Evolutionary conservation across 441 rosid species (phyloP), one percentile per base, ranked within the genome.

Genomic region (Heliophila coronopifolia): DNA sequence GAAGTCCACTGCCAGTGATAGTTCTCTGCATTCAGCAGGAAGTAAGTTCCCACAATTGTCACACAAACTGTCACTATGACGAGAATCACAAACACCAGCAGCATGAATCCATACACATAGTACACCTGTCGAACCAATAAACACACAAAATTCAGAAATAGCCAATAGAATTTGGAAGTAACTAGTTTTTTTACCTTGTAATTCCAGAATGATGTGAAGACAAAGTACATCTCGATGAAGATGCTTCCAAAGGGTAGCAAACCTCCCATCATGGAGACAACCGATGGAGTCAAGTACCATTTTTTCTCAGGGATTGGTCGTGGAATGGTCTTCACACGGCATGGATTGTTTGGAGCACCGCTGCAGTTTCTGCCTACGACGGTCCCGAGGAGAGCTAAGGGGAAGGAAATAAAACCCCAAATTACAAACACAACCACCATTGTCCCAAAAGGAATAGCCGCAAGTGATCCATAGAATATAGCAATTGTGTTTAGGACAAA

Each of bases 1-100:
- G 97, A 89, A 0, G 97, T 89, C 97, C 97, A 89, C 49, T 89
- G 95, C 97, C 97, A 89, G 73, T 89, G 95, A 64, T 89, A 86
- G 51, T 89, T 89, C 73, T 89, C 97, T 9, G 97, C 97, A 54
- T 89, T 89, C 52, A 89, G 82, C 63, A 89, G 67, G 82, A 86
- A 89, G 52, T 89, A 89, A 7, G 97, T 83, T 23, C 97, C 97
- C 67, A 86, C 97, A 2, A 89, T 86, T 53, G 97, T 86, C 44
- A 89, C 97, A 50, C 97, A 89, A 33, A 86, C 80, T 13, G 97
- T 86, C 41, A 89, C 97, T 19, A 89, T 81, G 14, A 83, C 68
- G 50, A 89, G 97, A 48, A 89, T 89, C 74, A 89, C 69, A 59
- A 89, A 89, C 32, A 89, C 95, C 51, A 89, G 78, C 12, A 89